Evolutionary conservation across 768 basidiomycete species (phyloP), one percentile per base, ranked within the genome.

Genomic region (Phlegmacium glaucopus): DNA sequence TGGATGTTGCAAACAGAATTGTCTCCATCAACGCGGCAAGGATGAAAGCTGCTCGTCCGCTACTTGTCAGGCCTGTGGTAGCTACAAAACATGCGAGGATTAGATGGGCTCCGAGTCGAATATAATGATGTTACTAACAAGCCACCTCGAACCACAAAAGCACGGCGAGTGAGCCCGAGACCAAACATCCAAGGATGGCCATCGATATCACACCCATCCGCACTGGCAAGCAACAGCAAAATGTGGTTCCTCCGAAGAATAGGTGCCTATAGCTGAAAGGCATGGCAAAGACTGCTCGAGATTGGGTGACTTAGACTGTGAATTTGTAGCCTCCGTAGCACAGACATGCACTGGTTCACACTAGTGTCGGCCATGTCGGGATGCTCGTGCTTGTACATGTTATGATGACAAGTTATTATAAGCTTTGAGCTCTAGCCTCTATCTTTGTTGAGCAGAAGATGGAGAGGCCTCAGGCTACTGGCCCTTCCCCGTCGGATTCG

Each of bases 201-300:
- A 82, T 74, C 37, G 76, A 54, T 38, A 80, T 67, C 27, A 85
- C 82, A 28, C 85, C 82, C 4, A 78, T 46, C 47, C 84, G 75
- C 6, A 83, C 80, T 25, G 82, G 82, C 50, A 85, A 60, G 53
- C 83, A 83, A 54, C 71, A 83, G 57, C 84, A 86, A 59, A 77
- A 85, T 3, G 68, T 75, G 29, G 55, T 70, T n/a, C 78, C 74
- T 22, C 72, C 75, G 39, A 77, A 74, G 39, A 82, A 62, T 39
- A 75, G 62, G 27, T 69, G 66, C 46, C 65, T 68, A 57, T 76
- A 64, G 57, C 72, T 72, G 61, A 74, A 68, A 2, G 64, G 53
- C 77, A 76, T 78, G n/a, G n/a, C 5, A 22, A 22, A 22, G 22
- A 22, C 3, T 22, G 22, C n/a, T n/a, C n/a, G n/a, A n/a, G n/a